Conservation (phyloP, 805 yeast genomes). For the Saturnispora kantuleensis region DNA sequence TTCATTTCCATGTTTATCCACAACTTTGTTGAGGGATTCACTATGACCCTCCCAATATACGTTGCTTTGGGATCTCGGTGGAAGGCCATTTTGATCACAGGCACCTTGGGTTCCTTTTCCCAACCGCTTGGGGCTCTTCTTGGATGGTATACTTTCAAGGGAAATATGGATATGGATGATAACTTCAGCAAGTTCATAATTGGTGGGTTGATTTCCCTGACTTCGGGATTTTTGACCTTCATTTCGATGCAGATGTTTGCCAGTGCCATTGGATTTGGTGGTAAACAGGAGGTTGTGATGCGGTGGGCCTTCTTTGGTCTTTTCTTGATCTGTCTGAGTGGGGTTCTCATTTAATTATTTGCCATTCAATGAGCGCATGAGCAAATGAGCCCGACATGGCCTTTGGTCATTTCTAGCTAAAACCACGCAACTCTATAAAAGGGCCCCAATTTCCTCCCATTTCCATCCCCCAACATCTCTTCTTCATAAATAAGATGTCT, state of each 20-base stretch:
- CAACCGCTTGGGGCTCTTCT: slow-evolving; percentile 84
- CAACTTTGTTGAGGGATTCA: slow-evolving; percentile 88
- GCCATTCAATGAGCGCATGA: background rate
- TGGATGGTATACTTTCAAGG: slow-evolving; percentile 44
- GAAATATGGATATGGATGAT: slow-evolving; percentile 26
- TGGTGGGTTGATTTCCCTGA: slow-evolving; percentile 58
- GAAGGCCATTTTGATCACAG: slow-evolving; percentile 56
- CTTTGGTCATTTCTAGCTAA: background rate
- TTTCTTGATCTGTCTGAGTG: slow-evolving; percentile 40
- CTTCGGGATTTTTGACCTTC: slow-evolving; percentile 78
- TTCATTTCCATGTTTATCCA: slow-evolving; percentile 81
- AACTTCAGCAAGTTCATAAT: slow-evolving; percentile 35
- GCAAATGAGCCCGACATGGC: background rate
- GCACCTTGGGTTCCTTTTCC: slow-evolving; percentile 68
- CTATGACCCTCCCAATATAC: slow-evolving; percentile 85
- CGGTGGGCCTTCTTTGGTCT: slow-evolving; percentile 56
- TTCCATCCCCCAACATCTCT: background rate
- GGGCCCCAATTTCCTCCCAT: background rate
- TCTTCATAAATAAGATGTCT: background rate
- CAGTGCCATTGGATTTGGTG: slow-evolving; percentile 72
- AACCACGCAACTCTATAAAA: slow-evolving; percentile 2
- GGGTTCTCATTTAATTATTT: slow-evolving; percentile 10
- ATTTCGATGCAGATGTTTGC: slow-evolving; percentile 82
- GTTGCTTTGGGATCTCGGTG: slow-evolving; percentile 56
- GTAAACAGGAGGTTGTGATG: slow-evolving; percentile 49